Base-by-base conservation (phyloP, 495 filamentous ascomycete genomes). In the Aspergillus cavernicola region DNA sequence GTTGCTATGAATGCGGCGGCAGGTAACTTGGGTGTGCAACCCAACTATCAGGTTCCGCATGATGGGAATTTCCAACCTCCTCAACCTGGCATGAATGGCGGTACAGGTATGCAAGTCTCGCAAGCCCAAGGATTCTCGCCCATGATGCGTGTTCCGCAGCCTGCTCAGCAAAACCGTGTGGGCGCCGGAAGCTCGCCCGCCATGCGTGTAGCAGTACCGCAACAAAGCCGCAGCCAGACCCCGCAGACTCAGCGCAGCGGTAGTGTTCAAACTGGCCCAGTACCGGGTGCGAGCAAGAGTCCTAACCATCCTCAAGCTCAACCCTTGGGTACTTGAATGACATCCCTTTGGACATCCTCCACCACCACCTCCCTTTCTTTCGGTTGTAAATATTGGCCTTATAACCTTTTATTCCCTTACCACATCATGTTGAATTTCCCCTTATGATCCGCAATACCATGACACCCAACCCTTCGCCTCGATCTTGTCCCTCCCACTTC, bases 91-190 rank as follows among this genome's bases (percentile, higher is more conserved):
- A 55, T 71, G 57, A 69, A 69, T 52, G 66, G 69, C 33, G 61
- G 67, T 32, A 52, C 66, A 7, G 73, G 66, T 13, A 70, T 76
- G 63, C 73, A 73, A 45, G 67, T 66, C 8, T 69, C 71, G 42
- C 84, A 72, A 47, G 64, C 85, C 6, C 85, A 89, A 52, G 79
- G 86, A 19, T 91, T 87, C 62, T 86, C 86, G 16, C 84, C 85
- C 36, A 82, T 88, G 60, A 81, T 90, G 62, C 78, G 87, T 40
- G 82, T 83, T 23, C 85, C 88, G 52, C 87, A 90, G 56, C 54
- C 64, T 24, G 61, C 65, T 24, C 76, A 73, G 56, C 74, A 73
- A 39, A 76, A 68, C 42, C 68, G 73, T 15, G 71, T 66, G 6
- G 66, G 62, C 31, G 60, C 66, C 24, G 66, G 64, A 41, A 73